Base-by-base conservation (phyloP, 805 yeast species). In the Scheffersomyces spartinae region DNA sequence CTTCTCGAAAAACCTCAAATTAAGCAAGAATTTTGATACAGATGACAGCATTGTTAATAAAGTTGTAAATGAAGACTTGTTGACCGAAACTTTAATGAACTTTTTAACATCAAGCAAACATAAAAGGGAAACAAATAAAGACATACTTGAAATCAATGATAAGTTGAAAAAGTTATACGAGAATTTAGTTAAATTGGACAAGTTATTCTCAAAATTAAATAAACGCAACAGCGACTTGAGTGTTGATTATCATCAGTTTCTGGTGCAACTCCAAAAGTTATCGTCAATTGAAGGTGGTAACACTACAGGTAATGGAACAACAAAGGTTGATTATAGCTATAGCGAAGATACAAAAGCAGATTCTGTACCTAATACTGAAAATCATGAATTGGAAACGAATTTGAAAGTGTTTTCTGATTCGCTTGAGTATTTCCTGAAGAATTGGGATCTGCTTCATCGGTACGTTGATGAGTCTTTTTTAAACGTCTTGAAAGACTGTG, bases 31-130 rank as follows among this genome's bases (percentile, higher is more conserved):
- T 14, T 17, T 18, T 9, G 18, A 25, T 13, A 14, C 35, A 24
- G 44, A 44, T 31, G 34, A 23, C 15, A 47, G 15, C 40, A 45
- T 32, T 47, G 66, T 51, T 21, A 63, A 41, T 29, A 53, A 47
- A 31, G 61, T 53, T 4, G 70, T 68, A 15, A 68, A 70, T 21
- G 68, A 71, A 33, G 98, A 91, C 26, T 74, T 82, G 9, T 65
- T 88, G n/a, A 75, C 94, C 0, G 98, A 88, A 44, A 77, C 81
- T 3, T 74, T 91, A 21, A 80, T 88, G 78, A 88, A 88, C 45
- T 94, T 94, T n/a, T 83, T 88, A 43, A 78, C 88, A 29, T 76
- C 82, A 25, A 49, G 62, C 9, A 61, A 61, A 37, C 68, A 68
- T 38, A 72, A 70, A 33, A 72, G 78, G 23, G 95, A 83, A 42